These are phyloP conservation scores for Calonectria honghensis DNA, from an alignment of 2,329 filamentous ascomycete genomes.

Conservation along the genomic window DNA sequence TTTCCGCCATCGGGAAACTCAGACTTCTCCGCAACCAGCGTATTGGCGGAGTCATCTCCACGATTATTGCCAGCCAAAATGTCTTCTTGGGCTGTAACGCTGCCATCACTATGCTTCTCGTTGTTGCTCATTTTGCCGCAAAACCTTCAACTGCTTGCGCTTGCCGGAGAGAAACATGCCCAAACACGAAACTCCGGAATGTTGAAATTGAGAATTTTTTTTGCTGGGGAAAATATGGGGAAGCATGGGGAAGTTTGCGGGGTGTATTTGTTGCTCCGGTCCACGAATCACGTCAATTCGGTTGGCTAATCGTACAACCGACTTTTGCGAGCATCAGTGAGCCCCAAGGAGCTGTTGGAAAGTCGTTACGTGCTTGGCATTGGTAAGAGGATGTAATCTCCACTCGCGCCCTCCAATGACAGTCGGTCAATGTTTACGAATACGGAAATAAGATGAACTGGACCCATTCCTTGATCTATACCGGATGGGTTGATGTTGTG, in stretches of 20 bases:
- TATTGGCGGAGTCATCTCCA: background rate
- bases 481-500: constrained; percentile 2
- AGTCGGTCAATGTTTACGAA: background rate
- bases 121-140: background rate
- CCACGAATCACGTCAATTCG: constrained; percentile 17
- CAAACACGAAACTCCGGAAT: background rate
- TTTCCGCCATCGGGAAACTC: constrained; percentile 51
- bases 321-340: background rate
- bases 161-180: background rate
- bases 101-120: constrained; percentile 6
- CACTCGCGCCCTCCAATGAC: constrained; percentile 15
- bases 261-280: background rate
- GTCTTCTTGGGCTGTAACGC: background rate
- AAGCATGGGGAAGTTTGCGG: constrained; percentile 18
- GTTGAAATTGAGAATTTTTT: background rate
- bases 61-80: background rate
- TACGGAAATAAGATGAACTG: background rate
- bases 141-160: background rate
- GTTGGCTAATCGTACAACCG: constrained; percentile 18
- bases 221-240: constrained; percentile 19
- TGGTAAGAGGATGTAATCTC: constrained; percentile 13
- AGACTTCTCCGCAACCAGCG: background rate
- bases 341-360: background rate
- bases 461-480: background rate
- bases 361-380: constrained; percentile 23